Percentiles rank a stretch among this genome's conserved stretches.
These are phyloP conservation scores for Glonium stellatum DNA, from an alignment of 495 filamentous ascomycete species.

Conservation along the genomic window DNA sequence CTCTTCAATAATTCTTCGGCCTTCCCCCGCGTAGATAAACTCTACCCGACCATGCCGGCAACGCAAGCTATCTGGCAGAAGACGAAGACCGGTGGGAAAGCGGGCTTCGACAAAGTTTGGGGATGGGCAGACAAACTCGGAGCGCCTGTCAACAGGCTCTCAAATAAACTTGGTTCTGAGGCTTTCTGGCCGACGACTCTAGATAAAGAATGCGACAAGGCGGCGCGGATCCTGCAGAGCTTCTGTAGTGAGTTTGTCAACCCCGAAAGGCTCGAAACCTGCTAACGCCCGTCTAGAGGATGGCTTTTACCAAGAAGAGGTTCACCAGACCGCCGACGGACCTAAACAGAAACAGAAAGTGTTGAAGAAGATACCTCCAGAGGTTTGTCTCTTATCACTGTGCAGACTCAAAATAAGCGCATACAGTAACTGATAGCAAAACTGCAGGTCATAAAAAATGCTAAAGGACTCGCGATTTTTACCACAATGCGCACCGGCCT, in stretches of 20 bases:
- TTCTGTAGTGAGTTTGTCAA: constrained; percentile 56
- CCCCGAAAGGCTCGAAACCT: not conserved
- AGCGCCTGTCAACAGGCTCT: constrained; percentile 65
- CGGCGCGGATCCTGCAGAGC: constrained; percentile 67
- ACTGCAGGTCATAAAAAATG: constrained; percentile 62
- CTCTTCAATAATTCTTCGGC: not conserved
- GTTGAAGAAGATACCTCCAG: constrained; percentile 73
- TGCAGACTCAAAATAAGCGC: not conserved
- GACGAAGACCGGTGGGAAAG: constrained; percentile 41
- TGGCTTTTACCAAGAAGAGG: constrained; percentile 51
- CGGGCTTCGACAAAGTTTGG: constrained; percentile 44
- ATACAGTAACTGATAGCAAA: not conserved
- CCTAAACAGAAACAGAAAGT: constrained; percentile 62
- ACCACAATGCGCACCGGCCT: constrained; percentile 89
- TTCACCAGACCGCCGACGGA: constrained; percentile 42
- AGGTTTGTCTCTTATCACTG: constrained; percentile 33
- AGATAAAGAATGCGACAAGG: constrained; percentile 77
- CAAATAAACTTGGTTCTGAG: constrained; percentile 67
- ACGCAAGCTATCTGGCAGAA: constrained; percentile 31
- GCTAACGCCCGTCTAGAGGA: constrained; percentile 39
- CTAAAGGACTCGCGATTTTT: constrained; percentile 83
- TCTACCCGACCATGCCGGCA: constrained; percentile 9
- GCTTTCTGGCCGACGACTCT: constrained; percentile 67
- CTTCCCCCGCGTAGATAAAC: not conserved
- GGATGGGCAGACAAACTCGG: constrained; percentile 43